These are phyloP conservation scores for Albizia julibrissin DNA, from an alignment of 306 rosid species.

Conservation along the genomic window DNA sequence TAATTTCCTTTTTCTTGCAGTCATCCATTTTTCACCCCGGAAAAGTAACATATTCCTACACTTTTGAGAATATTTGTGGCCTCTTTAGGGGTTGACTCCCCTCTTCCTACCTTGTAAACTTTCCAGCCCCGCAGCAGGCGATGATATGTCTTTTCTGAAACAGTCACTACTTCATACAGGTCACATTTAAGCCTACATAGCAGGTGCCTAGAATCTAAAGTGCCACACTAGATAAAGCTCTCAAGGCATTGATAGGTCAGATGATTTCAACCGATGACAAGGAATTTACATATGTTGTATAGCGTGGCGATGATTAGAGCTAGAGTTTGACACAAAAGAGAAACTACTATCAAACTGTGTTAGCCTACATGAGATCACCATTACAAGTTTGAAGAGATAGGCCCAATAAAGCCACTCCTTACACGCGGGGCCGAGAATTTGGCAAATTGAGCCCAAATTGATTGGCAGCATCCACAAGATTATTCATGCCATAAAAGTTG, in stretches of 20 bases:
- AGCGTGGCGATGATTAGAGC: not conserved
- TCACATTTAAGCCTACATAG: not conserved
- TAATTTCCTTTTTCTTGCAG: not conserved
- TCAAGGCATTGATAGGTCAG: not conserved
- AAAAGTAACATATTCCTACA: not conserved
- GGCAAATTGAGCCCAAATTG: slow-evolving; percentile 36
- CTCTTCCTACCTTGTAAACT: not conserved
- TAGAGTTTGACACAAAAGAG: not conserved
- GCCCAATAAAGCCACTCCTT: not conserved
- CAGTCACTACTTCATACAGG: not conserved
- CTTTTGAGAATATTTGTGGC: not conserved
- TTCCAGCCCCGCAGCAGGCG: not conserved
- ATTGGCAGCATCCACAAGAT: slow-evolving; percentile 31
- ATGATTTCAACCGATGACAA: not conserved
- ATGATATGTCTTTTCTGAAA: not conserved
- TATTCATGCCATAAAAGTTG: not conserved
- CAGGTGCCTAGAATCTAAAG: not conserved
- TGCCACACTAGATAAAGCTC: not conserved
- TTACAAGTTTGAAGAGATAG: not conserved
- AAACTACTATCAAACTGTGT: not conserved
- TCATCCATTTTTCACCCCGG: not conserved
- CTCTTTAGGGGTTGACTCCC: not conserved
- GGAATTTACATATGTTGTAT: not conserved
- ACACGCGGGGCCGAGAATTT: not conserved
- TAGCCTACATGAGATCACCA: not conserved